Base-by-base conservation (phyloP, 495 filamentous ascomycete genomes). In the Penicillium canescens region DNA sequence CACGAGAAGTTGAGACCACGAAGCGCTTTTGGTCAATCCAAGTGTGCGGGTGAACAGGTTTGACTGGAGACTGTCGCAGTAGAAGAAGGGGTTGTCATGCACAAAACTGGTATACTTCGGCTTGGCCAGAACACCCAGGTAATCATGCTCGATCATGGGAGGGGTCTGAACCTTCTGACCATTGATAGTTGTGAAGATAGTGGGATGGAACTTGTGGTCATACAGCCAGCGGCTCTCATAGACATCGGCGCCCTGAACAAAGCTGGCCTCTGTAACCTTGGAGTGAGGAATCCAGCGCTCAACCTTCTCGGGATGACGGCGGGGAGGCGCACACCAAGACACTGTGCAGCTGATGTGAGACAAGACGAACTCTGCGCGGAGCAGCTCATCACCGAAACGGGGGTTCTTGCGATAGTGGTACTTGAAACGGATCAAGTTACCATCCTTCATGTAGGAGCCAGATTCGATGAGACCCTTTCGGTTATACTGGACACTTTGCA, bases 171-270 rank as follows among this genome's bases (percentile, higher is more conserved):
- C 67, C 38, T 70, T 68, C 52, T 78, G 65, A 10, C 79, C 82
- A 44, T 86, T 84, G 26, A 84, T 70, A 23, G 75, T 84, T 7
- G 81, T 84, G 42, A 76, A 69, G 33, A 86, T 82, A 3, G 72
- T 78, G 9, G 82, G 82, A 60, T 84, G 81, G 61, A 81, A 84
- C 62, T 84, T 82, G 64, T 86, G 82, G 52, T 85, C 80, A 47
- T 86, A 86, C 6, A 76, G 55, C 82, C 82, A 85, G 21, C 69
- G 75, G 48, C 75, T 71, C 46, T 82, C 73, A 45, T 80, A 84
- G 14, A 82, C 78, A 59, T 82, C 74, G 9, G 73, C 57, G 14
- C 73, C 78, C 51, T 82, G 73, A 8, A 80, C 73, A 49, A 83
- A 84, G 4, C 77, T 85, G 6, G 81, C 82, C 59, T 83, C 79